Evolutionary conservation across 352 stramenopile species (phyloP), one percentile per base, ranked within the genome.

Genomic region (Phytophthora chlamydospora): DNA sequence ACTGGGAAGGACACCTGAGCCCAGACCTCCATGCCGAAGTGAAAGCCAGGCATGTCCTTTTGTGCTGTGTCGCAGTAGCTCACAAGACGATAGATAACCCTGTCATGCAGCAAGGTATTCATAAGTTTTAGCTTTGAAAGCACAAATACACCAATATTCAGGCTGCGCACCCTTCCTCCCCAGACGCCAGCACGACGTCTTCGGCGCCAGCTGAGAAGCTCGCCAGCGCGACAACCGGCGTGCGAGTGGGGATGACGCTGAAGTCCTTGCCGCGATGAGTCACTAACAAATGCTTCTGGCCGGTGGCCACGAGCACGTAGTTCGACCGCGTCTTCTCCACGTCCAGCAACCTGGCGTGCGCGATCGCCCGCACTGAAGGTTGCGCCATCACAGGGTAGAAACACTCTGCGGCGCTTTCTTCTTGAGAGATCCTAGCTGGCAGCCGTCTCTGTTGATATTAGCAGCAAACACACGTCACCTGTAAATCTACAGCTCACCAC

Each of bases 251-350:
- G 19, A 88, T 66, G 4, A 33, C 24, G 3, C 61, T 59, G 53
- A 76, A 77, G 1, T 66, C 54, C 14, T 72, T 55, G 16, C 76
- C 76, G 6, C 59, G 44, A 61, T 85, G 72, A 12, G 73, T 80
- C 42, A 86, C 50, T 12, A 83, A 40, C 55, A 88, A 61, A 35
- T 82, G 62, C n/a, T 79, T 71, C 40, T 83, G 66, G 0, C 64
- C 72, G 8, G 70, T 78, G 38, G 68, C 71, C 16, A 85, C 62
- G 13, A 88, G 50, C 44, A 74, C 53, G 42, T 88, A 88, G 24
- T 71, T 75, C 34, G 79, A 83, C 31, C 78, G 66, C 47, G 78
- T 85, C 14, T 71, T 68, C 60, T 88, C 76, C 27, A 80, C 58
- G 19, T 88, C 79, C 38, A 76, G 53, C 41, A 85, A 43, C 33